A percentile compares a stretch with the other conserved stretches of the same genome.
Conservation (phyloP, 306 rosid species). For the Clitoria ternatea region DNA sequence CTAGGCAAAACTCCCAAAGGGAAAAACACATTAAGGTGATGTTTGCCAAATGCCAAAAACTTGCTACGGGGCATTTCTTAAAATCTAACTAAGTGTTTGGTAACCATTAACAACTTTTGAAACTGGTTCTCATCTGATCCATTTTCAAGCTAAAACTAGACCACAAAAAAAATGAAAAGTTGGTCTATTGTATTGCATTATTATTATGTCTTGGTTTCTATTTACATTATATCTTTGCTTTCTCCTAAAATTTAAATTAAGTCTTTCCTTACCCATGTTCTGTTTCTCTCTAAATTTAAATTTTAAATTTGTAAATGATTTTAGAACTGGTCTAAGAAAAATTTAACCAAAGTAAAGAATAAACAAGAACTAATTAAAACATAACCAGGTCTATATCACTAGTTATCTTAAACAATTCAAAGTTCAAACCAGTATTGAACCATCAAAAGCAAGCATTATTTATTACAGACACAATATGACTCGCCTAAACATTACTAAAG, state of each 20-base stretch:
- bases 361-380: not conserved
- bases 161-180: not conserved
- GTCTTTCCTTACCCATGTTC: not conserved
- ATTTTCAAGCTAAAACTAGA: not conserved
- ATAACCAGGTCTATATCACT: not conserved
- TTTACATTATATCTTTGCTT: not conserved
- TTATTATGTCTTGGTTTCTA: not conserved
- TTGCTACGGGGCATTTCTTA: not conserved
- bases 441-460: not conserved
- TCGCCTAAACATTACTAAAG: not conserved
- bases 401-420: not conserved
- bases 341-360: not conserved
- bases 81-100: not conserved
- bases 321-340: not conserved
- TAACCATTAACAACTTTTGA: not conserved
- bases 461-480: not conserved
- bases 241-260: not conserved
- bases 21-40: not conserved
- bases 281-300: not conserved
- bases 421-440: not conserved
- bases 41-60: not conserved
- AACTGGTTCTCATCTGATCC: not conserved
- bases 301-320: not conserved
- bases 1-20: not conserved
- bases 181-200: not conserved